These are phyloP conservation scores for Casuarina cunninghamiana DNA, from an alignment of 306 rosid species.

Conservation along the genomic window DNA sequence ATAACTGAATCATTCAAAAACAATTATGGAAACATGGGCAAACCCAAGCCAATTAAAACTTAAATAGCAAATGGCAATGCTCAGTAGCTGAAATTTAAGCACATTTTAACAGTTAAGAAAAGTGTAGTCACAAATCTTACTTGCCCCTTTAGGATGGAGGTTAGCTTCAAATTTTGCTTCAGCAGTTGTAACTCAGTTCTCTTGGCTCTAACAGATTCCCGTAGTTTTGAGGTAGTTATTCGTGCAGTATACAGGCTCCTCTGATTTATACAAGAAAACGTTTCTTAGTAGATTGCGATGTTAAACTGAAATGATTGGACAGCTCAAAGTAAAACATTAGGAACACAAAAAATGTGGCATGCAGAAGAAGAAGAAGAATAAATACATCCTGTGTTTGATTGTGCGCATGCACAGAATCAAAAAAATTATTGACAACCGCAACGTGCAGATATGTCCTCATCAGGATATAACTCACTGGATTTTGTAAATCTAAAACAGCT, in stretches of 20 bases:
- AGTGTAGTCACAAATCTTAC: conserved; percentile 49
- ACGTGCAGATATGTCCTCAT: neutral
- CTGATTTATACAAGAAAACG: conserved; percentile 48
- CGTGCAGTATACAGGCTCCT: conserved; percentile 73
- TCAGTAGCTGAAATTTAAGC: neutral
- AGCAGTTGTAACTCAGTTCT: conserved; percentile 65
- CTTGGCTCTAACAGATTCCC: conserved; percentile 88
- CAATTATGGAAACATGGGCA: neutral
- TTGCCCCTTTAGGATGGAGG: conserved; percentile 76
- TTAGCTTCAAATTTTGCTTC: conserved; percentile 66
- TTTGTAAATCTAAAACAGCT: neutral
- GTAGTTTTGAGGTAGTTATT: conserved; percentile 62
- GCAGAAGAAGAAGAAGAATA: neutral
- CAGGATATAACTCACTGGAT: neutral
- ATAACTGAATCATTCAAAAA: neutral
- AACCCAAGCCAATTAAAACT: neutral
- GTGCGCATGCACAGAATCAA: neutral
- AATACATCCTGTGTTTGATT: neutral
- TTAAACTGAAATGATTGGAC: conserved; percentile 5
- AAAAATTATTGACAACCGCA: neutral
- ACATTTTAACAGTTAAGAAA: conserved; percentile 13
- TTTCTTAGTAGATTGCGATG: neutral
- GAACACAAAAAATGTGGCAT: neutral
- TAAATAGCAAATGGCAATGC: neutral
- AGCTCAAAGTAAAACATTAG: neutral